Percentiles rank a stretch among this genome's conserved stretches.
phyloP scores from a whole-genome alignment of 2,329 filamentous ascomycete species.

The Penicillium sp. region DNA sequence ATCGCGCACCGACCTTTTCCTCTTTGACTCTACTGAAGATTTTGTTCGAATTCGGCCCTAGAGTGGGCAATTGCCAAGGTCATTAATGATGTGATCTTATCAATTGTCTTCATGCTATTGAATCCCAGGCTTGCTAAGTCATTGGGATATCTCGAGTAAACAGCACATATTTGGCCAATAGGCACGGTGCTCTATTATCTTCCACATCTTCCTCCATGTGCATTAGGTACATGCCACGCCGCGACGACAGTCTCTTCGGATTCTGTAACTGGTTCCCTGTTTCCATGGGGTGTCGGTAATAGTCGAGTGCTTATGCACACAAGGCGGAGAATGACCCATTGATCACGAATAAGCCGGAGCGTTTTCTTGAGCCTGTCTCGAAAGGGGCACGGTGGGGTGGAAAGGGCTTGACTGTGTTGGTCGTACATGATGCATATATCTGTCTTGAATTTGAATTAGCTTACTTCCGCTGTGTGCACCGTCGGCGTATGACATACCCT shows the following conservation, averaged over 20 bases:
- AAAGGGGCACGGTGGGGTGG: slow-evolving; percentile 79
- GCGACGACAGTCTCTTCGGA: slow-evolving; percentile 51
- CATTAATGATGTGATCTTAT: slow-evolving; percentile 10
- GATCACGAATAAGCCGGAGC: slow-evolving; percentile 99
- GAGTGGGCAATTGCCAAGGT: neutral
- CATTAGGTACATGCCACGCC: slow-evolving; percentile 38
- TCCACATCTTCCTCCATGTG: neutral
- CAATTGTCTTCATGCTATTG: neutral
- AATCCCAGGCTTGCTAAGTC: neutral
- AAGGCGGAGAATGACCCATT: slow-evolving; percentile 68
- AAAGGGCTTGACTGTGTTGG: slow-evolving; percentile 94
- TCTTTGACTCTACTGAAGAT: neutral
- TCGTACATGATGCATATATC: slow-evolving; percentile 58
- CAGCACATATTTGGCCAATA: neutral
- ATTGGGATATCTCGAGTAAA: slow-evolving; percentile 1
- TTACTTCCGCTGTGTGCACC: no score
- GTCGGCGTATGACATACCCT: neutral
- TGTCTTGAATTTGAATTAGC: slow-evolving; percentile 5
- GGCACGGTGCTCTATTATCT: neutral
- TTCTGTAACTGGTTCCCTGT: slow-evolving; percentile 58
- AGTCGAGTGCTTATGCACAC: slow-evolving; percentile 57
- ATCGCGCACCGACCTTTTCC: neutral
- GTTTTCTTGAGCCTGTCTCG: slow-evolving; percentile 76
- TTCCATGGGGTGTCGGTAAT: slow-evolving; percentile 71
- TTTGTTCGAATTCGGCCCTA: neutral